Evolutionary conservation across 2,329 filamentous ascomycete species (phyloP).

Genomic region (Calonectria hawksworthii): DNA sequence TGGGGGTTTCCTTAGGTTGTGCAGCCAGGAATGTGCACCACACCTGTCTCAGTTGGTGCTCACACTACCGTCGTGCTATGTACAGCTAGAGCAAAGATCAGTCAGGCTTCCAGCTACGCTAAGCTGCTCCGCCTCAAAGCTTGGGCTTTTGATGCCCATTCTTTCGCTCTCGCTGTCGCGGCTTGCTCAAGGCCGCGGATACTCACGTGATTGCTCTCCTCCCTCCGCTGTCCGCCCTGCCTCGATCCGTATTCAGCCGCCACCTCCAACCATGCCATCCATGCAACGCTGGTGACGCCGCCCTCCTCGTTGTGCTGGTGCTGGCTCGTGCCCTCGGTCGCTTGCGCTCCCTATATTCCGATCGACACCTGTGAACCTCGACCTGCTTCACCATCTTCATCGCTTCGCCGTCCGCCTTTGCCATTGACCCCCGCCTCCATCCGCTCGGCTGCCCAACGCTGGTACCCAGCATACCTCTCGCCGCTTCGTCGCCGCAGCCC

Average conservation of each 20-base stretch:
- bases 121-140: constrained; percentile 28
- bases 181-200: background rate
- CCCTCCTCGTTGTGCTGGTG: constrained; percentile 20
- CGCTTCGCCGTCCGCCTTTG: background rate
- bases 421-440: constrained; percentile 37
- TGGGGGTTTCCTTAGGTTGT: background rate
- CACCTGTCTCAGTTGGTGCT: constrained; percentile 11
- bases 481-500: background rate
- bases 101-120: constrained; percentile 13
- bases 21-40: constrained; percentile 6
- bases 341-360: constrained; percentile 27
- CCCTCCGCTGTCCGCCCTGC: background rate
- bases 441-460: constrained; percentile 35
- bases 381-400: constrained; percentile 22
- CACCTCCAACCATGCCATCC: constrained; percentile 26
- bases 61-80: constrained; percentile 4
- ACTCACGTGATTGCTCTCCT: constrained; percentile 18
- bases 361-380: constrained; percentile 16
- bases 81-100: background rate
- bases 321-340: constrained; percentile 33
- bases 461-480: constrained; percentile 27
- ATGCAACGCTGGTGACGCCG: constrained; percentile 27
- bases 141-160: constrained; percentile 20
- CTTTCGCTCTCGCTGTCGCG: constrained; percentile 8
- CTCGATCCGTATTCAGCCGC: constrained; percentile 25